These are phyloP conservation scores for Tulasnella sp. DNA, from an alignment of 768 basidiomycete genomes.

Conservation along the genomic window DNA sequence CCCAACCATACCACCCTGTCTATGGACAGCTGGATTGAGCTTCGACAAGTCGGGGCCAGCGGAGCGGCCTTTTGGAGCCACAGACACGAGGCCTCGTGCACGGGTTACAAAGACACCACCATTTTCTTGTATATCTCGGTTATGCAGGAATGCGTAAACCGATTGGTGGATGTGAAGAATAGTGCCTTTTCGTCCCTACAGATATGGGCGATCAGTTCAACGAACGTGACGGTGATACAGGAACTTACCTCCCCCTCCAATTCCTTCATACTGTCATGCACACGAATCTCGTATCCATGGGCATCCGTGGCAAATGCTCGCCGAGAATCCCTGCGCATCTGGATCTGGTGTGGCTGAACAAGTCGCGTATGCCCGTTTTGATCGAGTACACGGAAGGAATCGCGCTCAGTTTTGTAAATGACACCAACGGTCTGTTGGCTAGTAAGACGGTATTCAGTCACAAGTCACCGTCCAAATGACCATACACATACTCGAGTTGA, in stretches of 20 bases:
- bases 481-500: conserved; percentile 72
- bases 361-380: conserved; percentile 83
- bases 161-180: conserved; percentile 92
- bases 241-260: conserved; percentile 61
- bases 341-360: conserved; percentile 89
- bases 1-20: conserved; percentile 65
- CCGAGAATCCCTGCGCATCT: conserved; percentile 71
- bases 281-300: conserved; percentile 72
- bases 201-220: conserved; percentile 14
- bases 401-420: conserved; percentile 93
- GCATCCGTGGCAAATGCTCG: conserved; percentile 81
- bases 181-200: conserved; percentile 68
- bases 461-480: not conserved
- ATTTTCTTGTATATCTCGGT: conserved; percentile 80
- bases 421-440: conserved; percentile 92
- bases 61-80: conserved; percentile 69
- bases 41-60: conserved; percentile 64
- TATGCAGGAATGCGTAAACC: conserved; percentile 86
- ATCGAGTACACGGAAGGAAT: conserved; percentile 90
- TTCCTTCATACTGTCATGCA: conserved; percentile 89
- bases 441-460: not conserved
- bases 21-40: conserved; percentile 71
- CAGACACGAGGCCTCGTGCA: conserved; percentile 64
- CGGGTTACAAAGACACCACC: conserved; percentile 91
- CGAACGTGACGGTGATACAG: conserved; percentile 21